These are phyloP conservation scores for Rossbeevera mucosa DNA, from an alignment of 768 basidiomycete genomes.

Conservation along the genomic window DNA sequence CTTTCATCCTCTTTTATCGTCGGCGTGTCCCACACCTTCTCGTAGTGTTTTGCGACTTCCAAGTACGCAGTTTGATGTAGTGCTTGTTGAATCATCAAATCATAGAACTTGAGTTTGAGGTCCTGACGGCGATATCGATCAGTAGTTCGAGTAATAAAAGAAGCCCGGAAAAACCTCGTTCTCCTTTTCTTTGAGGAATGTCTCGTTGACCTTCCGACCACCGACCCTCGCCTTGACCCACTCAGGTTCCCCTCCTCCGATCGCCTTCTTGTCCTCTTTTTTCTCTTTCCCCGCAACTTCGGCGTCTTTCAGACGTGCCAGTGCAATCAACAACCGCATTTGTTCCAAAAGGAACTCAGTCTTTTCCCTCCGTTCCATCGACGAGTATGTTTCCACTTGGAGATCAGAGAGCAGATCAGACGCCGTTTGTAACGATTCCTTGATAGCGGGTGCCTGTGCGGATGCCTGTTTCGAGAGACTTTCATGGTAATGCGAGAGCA, in stretches of 20 bases:
- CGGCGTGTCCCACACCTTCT: conserved; percentile 97
- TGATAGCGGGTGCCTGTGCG: conserved; percentile 36
- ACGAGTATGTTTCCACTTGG: conserved; percentile 98
- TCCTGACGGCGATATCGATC: conserved; percentile 48
- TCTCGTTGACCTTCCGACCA: conserved; percentile 89
- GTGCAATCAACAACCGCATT: conserved; percentile 82
- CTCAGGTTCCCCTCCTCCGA: conserved; percentile 76
- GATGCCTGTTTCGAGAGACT: conserved; percentile 45
- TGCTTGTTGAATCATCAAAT: conserved; percentile 94
- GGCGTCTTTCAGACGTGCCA: conserved; percentile 71
- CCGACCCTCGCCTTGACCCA: conserved; percentile 93
- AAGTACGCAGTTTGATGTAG: conserved; percentile 81
- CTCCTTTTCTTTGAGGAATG: conserved; percentile 81
- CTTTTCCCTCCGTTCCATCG: conserved; percentile 97
- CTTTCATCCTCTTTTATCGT: conserved; percentile 82
- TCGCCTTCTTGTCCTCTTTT: conserved; percentile 45
- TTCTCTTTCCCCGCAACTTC: conserved; percentile 56
- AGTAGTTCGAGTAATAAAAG: neutral
- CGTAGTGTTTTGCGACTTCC: conserved; percentile 91
- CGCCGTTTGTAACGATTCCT: conserved; percentile 76
- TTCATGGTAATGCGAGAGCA: conserved; percentile 86
- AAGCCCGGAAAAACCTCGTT: conserved; percentile 64
- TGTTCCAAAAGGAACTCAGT: conserved; percentile 98
- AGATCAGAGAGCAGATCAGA: conserved; percentile 91
- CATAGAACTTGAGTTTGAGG: conserved; percentile 93